A percentile compares a stretch with the other conserved stretches of the same genome.
phyloP scores from a whole-genome alignment of 2,329 filamentous ascomycete genomes.

The Aspergillus cejpii region DNA sequence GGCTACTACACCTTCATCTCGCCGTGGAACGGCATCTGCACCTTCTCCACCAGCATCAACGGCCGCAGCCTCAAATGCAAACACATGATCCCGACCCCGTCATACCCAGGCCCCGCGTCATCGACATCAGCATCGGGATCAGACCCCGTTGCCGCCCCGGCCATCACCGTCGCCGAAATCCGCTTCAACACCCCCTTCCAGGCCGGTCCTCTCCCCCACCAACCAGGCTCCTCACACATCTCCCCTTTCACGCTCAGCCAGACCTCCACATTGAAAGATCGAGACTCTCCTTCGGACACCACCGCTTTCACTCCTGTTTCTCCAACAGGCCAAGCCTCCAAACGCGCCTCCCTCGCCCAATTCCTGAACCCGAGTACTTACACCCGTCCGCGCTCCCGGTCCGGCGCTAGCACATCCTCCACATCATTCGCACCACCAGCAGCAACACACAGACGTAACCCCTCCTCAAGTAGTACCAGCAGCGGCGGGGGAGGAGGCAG shows the following conservation, averaged over 20 bases:
- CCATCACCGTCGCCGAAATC: slow-evolving; percentile 67
- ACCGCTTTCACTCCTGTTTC: neutral
- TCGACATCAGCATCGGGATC: slow-evolving; percentile 1
- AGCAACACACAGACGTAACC: slow-evolving; percentile 24
- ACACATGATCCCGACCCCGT: slow-evolving; percentile 53
- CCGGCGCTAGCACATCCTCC: slow-evolving; percentile 17
- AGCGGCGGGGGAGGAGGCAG: slow-evolving; percentile 18
- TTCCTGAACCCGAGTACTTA: slow-evolving; percentile 29
- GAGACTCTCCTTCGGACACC: slow-evolving; percentile 6
- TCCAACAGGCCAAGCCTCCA: slow-evolving; percentile 14
- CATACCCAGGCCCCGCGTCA: slow-evolving; percentile 14
- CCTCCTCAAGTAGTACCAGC: slow-evolving; percentile 27
- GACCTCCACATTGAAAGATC: slow-evolving; percentile 13
- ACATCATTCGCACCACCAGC: slow-evolving; percentile 7
- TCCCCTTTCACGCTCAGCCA: slow-evolving; percentile 20
- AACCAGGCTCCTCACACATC: slow-evolving; percentile 18
- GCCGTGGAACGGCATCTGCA: slow-evolving; percentile 81
- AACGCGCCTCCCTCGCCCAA: slow-evolving; percentile 27
- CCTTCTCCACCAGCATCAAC: slow-evolving; percentile 70
- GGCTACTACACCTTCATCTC: slow-evolving; percentile 67
- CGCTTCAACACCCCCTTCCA: slow-evolving; percentile 76
- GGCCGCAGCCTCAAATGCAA: slow-evolving; percentile 70
- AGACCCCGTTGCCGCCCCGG: slow-evolving; percentile 15
- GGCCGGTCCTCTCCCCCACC: slow-evolving; percentile 28
- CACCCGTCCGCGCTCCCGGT: slow-evolving; percentile 24